Conservation (phyloP, 1,139 yeast genomes). For the Geotrichum candidum region DNA sequence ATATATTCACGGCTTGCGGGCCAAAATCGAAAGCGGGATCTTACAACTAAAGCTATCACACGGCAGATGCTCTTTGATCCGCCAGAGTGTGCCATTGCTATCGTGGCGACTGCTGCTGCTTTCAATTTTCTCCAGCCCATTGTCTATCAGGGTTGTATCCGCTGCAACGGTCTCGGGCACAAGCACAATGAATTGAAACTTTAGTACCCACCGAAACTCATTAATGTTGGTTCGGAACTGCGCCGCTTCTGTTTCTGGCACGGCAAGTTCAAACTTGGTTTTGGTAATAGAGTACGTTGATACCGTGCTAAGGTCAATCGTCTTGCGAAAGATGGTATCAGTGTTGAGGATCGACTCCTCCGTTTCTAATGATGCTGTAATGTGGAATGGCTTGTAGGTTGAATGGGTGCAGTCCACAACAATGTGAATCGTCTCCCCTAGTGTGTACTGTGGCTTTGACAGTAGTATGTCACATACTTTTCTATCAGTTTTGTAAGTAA, state of each 20-base stretch:
- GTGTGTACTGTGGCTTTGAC: not conserved
- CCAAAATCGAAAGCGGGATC: not conserved
- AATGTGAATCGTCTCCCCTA: slow-evolving; percentile 3
- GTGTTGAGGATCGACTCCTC: not conserved
- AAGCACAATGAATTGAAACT: not conserved
- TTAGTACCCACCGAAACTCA: not conserved
- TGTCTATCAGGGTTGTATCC: too few relatives aligned
- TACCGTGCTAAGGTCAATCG: not conserved
- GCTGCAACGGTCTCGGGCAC: not conserved
- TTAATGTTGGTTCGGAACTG: not conserved
- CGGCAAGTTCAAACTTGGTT: not conserved
- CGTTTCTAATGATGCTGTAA: slow-evolving; percentile 1
- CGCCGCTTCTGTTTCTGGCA: slow-evolving; percentile 2
- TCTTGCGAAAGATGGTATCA: not conserved
- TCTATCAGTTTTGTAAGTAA: not conserved
- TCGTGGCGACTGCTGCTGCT: not conserved
- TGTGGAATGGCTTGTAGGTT: not conserved
- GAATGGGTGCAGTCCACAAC: not conserved
- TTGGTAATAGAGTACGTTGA: not conserved
- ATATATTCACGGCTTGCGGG: not conserved
- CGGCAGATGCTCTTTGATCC: not conserved
- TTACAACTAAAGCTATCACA: slow-evolving; percentile 4
- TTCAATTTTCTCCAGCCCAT: not conserved
- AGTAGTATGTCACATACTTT: not conserved
- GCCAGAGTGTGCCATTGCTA: not conserved